Evolutionary conservation across 2,329 filamentous ascomycete genomes (phyloP).

Genomic region (Lanzia echinophila): DNA sequence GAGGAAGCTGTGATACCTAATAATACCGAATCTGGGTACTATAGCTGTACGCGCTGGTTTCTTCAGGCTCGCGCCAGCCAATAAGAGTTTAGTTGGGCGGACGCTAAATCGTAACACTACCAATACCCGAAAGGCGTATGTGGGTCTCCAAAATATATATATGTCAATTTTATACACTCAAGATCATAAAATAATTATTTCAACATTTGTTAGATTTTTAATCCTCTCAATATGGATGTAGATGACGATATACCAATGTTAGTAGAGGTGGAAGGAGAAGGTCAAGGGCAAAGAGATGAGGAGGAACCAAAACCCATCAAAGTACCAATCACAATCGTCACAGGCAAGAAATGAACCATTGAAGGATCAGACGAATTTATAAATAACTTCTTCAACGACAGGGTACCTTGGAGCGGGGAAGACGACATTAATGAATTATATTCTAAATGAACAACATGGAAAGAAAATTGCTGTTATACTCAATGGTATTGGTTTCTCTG

Average conservation of each 20-base stretch:
- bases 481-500: constrained; percentile 56
- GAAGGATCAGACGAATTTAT: neutral
- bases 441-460: constrained; percentile 87
- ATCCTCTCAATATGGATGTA: constrained; percentile 44
- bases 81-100: neutral
- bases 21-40: neutral
- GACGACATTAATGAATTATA: constrained; percentile 92
- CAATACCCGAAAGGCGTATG: no score
- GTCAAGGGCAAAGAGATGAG: constrained; percentile 31
- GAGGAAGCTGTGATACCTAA: neutral
- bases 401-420: constrained; percentile 95
- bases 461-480: constrained; percentile 98
- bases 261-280: constrained; percentile 39
- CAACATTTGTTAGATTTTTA: neutral
- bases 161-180: no score
- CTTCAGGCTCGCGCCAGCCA: constrained; percentile 5
- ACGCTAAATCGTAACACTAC: no score
- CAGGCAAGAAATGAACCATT: constrained; percentile 43
- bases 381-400: constrained; percentile 31
- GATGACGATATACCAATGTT: constrained; percentile 62
- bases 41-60: constrained; percentile 7
- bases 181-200: neutral
- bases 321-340: constrained; percentile 81
- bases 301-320: constrained; percentile 50
- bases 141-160: no score